phyloP scores from a whole-genome alignment of 768 basidiomycete genomes.

The Galerina marginata region DNA sequence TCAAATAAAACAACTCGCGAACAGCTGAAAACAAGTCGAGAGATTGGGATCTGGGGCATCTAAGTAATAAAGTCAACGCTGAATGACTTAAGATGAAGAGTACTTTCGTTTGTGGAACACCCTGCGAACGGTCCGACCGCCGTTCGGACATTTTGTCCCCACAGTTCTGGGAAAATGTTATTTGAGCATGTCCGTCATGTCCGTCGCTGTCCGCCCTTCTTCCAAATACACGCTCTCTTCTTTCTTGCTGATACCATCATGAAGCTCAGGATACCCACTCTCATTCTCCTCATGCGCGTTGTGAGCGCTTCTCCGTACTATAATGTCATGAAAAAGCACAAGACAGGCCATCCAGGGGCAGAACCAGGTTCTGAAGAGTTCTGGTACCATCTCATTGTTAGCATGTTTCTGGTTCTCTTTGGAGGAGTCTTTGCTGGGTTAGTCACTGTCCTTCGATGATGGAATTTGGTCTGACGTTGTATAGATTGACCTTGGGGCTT shows the following conservation, averaged over 20 bases:
- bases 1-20: no score
- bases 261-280: slow-evolving; percentile 24
- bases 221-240: neutral
- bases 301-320: slow-evolving; percentile 23
- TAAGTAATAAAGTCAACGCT: no score
- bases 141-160: no score
- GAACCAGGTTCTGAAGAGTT: slow-evolving; percentile 66
- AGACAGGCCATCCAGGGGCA: slow-evolving; percentile 31
- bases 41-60: no score
- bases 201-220: no score
- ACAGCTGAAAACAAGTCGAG: no score
- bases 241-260: slow-evolving; percentile 13
- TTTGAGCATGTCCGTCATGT: no score
- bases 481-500: slow-evolving; percentile 84
- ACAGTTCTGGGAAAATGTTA: neutral
- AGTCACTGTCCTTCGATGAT: slow-evolving; percentile 26
- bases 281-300: slow-evolving; percentile 22
- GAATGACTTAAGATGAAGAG: no score
- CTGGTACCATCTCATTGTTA: slow-evolving; percentile 74
- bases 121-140: no score
- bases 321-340: slow-evolving; percentile 19
- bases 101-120: no score
- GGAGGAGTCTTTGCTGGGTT: slow-evolving; percentile 96
- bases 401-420: slow-evolving; percentile 70
- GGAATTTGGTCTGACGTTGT: neutral